These are phyloP conservation scores for Salix dunnii DNA, from an alignment of 345 rosid species.

Conservation along the genomic window DNA sequence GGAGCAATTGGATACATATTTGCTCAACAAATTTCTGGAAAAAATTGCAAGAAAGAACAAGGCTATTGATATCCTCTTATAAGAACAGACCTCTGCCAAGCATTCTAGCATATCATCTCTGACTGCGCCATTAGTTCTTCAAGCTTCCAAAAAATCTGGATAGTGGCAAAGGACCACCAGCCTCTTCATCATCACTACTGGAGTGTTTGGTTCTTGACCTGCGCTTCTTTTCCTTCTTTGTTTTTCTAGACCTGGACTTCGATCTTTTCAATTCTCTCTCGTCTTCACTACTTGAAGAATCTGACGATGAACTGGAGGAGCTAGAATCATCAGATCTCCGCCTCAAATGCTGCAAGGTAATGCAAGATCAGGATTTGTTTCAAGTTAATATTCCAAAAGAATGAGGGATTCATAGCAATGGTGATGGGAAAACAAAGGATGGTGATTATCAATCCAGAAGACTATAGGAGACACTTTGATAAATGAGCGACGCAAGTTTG, in stretches of 20 bases:
- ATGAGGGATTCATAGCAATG: neutral
- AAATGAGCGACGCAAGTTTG: too few species aligned
- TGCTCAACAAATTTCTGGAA: slow-evolving; percentile 1
- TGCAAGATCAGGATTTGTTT: slow-evolving; percentile 5
- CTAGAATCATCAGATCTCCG: slow-evolving; percentile 53
- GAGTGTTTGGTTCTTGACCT: slow-evolving; percentile 55
- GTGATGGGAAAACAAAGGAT: neutral
- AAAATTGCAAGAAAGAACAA: neutral
- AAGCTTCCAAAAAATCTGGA: slow-evolving; percentile 79
- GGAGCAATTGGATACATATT: neutral
- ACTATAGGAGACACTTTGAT: neutral
- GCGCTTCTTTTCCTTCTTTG: slow-evolving; percentile 70
- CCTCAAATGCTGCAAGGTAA: slow-evolving; percentile 61
- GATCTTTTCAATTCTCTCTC: slow-evolving; percentile 70
- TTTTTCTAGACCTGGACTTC: slow-evolving; percentile 69
- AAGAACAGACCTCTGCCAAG: slow-evolving; percentile 2
- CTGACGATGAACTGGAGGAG: slow-evolving; percentile 65
- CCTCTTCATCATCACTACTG: slow-evolving; percentile 42
- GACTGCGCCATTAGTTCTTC: slow-evolving; percentile 42
- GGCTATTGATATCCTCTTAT: slow-evolving; percentile 11
- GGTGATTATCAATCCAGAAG: neutral
- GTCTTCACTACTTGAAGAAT: slow-evolving; percentile 71
- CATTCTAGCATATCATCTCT: slow-evolving; percentile 16
- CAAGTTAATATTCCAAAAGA: neutral
- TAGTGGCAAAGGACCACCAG: slow-evolving; percentile 80